Base-by-base conservation (phyloP, 768 basidiomycete species). In the Boletus tylopilopsis region DNA sequence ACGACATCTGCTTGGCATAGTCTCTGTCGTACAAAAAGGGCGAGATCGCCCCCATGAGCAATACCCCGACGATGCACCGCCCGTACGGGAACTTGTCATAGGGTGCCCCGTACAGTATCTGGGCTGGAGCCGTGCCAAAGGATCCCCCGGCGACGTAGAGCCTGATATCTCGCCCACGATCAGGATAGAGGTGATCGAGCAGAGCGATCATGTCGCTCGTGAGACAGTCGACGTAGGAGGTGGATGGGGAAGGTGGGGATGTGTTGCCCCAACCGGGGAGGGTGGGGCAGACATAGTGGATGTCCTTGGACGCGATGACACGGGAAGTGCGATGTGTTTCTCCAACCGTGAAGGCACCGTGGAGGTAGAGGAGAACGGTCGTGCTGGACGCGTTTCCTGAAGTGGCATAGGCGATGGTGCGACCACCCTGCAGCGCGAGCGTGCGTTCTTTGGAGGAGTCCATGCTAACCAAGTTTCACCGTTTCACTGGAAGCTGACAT, bases 231-330 rank as follows among this genome's bases (percentile, higher is more conserved):
- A 73, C 60, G 56, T 76, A 82, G 2, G 72, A 57, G 0, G 61
- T 49, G 8, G 62, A 49, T 8, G 66, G 51, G 4, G 59, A 60
- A 6, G 72, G 61, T 1, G 76, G 72, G 0, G 79, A 77, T 6
- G 81, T 76, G 38, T 70, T 70, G 4, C 81, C 81, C 80, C 81
- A 82, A 2, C 79, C 81, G 19, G 79, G 76, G 27, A 83, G 74
- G 10, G 81, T 77, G 4, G 80, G 80, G 11, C 74, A 69, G 34
- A 83, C 59, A 43, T 67, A 66, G 56, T 78, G 80, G 5, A 77
- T 62, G 37, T 71, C 58, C 53, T 70, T 75, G 15, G 73, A 67
- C 10, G 68, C 29, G 48, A 79, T 56, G 24, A 63, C 55, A 13
- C 61, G 68, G 3, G 73, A 68, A 8, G 68, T 56, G 1, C 50